phyloP scores from a whole-genome alignment of 2,329 filamentous ascomycete genomes.

The Lasiodiplodia sp. region DNA sequence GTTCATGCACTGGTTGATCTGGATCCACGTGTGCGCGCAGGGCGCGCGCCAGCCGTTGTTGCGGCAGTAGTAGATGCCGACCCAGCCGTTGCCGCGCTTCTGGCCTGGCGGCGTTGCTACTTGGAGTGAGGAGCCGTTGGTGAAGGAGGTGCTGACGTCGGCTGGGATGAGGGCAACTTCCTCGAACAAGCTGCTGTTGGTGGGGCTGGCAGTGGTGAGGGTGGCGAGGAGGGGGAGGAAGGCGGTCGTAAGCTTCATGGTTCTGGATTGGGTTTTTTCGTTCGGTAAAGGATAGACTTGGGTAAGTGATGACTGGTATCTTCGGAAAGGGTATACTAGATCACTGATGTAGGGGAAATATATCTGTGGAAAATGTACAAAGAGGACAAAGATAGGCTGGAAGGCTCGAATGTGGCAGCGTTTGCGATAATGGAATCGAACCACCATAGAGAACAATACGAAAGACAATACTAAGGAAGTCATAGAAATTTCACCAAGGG shows the following conservation, averaged over 20 bases:
- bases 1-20: conserved; percentile 13
- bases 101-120: neutral
- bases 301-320: neutral
- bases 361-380: neutral
- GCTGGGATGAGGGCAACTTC: neutral
- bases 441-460: neutral
- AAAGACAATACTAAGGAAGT: neutral
- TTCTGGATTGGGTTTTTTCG: neutral
- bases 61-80: conserved; percentile 12
- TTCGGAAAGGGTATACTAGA: neutral
- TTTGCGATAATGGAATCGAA: neutral
- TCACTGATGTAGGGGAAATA: too few species aligned
- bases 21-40: neutral
- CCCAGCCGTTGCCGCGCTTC: neutral
- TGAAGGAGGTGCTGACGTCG: neutral
- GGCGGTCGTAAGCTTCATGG: neutral
- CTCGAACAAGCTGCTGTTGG: neutral
- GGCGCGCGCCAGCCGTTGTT: conserved; percentile 1
- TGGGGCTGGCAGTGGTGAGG: neutral
- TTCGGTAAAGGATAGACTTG: conserved; percentile 1
- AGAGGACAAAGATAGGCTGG: neutral
- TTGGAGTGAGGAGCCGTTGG: too few species aligned
- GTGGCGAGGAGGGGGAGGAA: neutral
- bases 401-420: neutral
- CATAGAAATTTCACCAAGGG: neutral